Conservation (phyloP, 441 rosid species). For the Populus hybrid region DNA sequence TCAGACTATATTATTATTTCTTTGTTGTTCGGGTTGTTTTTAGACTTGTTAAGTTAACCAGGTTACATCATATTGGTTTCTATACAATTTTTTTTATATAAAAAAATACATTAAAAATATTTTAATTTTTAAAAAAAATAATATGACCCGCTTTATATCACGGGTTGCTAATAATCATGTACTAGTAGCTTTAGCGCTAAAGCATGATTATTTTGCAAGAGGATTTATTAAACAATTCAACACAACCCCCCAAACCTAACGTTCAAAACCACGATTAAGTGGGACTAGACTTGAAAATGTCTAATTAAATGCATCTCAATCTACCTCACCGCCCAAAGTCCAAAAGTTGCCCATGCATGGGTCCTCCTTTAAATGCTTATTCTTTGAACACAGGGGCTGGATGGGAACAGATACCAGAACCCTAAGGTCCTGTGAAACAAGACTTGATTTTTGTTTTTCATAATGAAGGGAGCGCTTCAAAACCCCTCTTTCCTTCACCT, state of each 20-base stretch:
- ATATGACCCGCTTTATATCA: background rate
- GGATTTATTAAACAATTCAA: background rate
- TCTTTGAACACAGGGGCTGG: conserved; percentile 20
- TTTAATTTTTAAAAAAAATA: background rate
- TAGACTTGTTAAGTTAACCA: fast-evolving
- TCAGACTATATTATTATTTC: too few species aligned
- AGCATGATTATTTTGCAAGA: conserved; percentile 22
- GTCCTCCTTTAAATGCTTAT: conserved; percentile 24
- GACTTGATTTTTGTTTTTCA: background rate
- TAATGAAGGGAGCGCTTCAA: background rate
- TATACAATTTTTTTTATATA: too few species aligned
- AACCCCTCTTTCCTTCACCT: background rate
- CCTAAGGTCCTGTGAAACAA: conserved; percentile 12
- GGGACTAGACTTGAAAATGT: conserved; percentile 15
- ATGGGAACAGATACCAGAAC: conserved; percentile 42
- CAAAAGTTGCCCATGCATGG: conserved; percentile 41
- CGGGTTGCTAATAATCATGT: background rate
- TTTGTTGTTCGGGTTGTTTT: fast-evolving
- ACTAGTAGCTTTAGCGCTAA: background rate
- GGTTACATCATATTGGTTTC: fast-evolving
- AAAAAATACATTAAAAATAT: too few species aligned
- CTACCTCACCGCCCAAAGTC: conserved; percentile 44
- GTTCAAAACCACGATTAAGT: conserved; percentile 21
- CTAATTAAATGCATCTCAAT: conserved; percentile 29
- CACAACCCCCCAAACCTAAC: background rate